Evolutionary conservation across 139 green algal species (phyloP).

Genomic region (Micractinium conductrix): DNA sequence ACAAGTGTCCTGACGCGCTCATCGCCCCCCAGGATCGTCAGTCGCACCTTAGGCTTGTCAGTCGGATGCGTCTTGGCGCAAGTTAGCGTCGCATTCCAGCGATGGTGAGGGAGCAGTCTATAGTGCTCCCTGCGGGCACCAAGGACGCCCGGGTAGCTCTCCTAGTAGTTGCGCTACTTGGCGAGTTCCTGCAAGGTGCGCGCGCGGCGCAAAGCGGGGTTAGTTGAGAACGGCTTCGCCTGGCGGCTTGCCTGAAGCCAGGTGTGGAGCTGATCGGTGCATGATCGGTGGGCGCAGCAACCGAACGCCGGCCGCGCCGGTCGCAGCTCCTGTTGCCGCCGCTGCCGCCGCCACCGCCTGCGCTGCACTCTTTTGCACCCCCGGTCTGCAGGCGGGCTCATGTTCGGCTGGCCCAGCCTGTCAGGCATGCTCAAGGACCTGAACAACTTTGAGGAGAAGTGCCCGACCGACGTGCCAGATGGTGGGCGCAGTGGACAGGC

Average conservation of each 20-base stretch:
- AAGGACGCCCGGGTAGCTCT: slow-evolving; percentile 29
- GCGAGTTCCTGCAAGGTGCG: slow-evolving; percentile 53
- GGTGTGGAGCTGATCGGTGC: too few relatives aligned
- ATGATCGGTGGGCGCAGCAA: background rate
- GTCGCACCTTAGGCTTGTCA: too few relatives aligned
- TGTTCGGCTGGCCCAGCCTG: slow-evolving; percentile 69
- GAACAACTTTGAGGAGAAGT: slow-evolving; percentile 48
- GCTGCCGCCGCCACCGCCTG: background rate
- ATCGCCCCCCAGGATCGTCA: too few relatives aligned
- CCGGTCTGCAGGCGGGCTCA: slow-evolving; percentile 52
- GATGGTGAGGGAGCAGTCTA: too few relatives aligned
- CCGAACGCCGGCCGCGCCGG: background rate
- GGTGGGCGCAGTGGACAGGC: too few relatives aligned
- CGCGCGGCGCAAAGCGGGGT: background rate
- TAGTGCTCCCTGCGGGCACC: slow-evolving; percentile 27
- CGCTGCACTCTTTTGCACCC: background rate
- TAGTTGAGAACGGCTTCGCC: background rate
- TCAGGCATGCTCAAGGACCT: slow-evolving; percentile 55
- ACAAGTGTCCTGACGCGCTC: too few relatives aligned
- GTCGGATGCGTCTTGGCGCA: too few relatives aligned
- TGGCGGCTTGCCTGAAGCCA: background rate
- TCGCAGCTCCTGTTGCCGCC: background rate
- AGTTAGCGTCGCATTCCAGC: too few relatives aligned
- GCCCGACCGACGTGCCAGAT: too few relatives aligned
- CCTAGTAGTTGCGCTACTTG: slow-evolving; percentile 41